Conservation (phyloP, 306 rosid genomes). For the Herpetospermum pedunculosum region DNA sequence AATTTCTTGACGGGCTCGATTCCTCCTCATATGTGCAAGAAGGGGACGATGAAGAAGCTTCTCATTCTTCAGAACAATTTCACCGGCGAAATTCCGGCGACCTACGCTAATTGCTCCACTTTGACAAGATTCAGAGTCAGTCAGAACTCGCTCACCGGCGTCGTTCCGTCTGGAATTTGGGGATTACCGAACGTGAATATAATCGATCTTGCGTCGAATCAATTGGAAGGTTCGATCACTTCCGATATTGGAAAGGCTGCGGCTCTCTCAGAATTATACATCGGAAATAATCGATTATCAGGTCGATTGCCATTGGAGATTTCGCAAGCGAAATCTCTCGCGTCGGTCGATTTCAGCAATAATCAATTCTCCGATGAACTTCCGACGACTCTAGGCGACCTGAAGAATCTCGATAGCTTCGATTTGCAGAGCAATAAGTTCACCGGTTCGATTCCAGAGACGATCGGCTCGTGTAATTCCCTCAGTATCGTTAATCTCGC, state of each 20-base stretch:
- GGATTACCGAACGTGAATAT: conserved; percentile 46
- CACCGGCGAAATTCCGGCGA: conserved; percentile 65
- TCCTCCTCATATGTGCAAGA: conserved; percentile 77
- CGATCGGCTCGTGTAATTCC: conserved; percentile 40
- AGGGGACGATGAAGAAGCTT: conserved; percentile 36
- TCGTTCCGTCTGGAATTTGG: conserved; percentile 58
- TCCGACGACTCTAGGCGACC: conserved; percentile 41
- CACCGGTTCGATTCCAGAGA: conserved; percentile 46
- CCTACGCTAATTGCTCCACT: conserved; percentile 34
- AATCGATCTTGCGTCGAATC: conserved; percentile 47
- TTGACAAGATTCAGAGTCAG: conserved; percentile 55
- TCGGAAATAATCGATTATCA: conserved; percentile 34
- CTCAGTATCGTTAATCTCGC: conserved; percentile 48
- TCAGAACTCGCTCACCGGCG: conserved; percentile 61
- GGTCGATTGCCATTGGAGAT: conserved; percentile 58
- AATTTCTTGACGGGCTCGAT: conserved; percentile 55
- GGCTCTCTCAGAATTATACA: conserved; percentile 25
- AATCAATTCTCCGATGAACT: conserved; percentile 46
- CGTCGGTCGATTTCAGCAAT: conserved; percentile 31
- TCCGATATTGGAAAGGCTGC: conserved; percentile 46
- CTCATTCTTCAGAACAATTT: conserved; percentile 63
- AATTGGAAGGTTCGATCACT: conserved; percentile 45
- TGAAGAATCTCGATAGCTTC: conserved; percentile 42
- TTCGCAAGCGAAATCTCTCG: conserved; percentile 39
- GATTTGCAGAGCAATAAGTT: conserved; percentile 43